Evolutionary conservation across 2,329 filamentous ascomycete genomes (phyloP).

Genomic region (Stachybotrys chlorohalonatus): DNA sequence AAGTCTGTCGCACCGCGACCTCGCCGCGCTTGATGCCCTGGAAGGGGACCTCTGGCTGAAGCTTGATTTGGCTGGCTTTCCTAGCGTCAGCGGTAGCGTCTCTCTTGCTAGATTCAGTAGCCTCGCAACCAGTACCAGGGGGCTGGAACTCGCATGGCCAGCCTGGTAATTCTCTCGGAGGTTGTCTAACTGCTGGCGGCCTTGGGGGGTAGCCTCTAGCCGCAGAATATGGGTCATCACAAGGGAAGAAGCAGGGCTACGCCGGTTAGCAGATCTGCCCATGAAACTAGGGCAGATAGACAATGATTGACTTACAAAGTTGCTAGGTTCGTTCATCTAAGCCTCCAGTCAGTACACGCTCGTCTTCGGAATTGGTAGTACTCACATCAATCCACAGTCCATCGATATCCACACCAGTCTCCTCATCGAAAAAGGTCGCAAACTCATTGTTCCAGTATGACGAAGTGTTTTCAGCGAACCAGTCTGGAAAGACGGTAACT

Average conservation of each 20-base stretch:
- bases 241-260: conserved; percentile 15
- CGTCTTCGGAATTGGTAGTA: neutral
- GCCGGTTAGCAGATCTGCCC: neutral
- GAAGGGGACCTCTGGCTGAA: neutral
- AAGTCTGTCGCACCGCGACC: conserved; percentile 28
- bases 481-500: conserved; percentile 64
- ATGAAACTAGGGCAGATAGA: conserved; percentile 3
- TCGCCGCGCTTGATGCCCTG: neutral
- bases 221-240: conserved; percentile 14
- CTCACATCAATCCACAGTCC: conserved; percentile 61
- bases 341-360: neutral
- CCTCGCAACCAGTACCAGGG: conserved; percentile 9
- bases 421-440: conserved; percentile 50
- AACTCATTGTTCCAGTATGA: conserved; percentile 66
- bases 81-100: neutral
- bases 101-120: neutral
- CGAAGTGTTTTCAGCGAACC: conserved; percentile 59
- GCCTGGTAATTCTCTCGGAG: conserved; percentile 57
- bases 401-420: conserved; percentile 64
- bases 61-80: neutral
- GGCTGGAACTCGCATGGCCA: conserved; percentile 41
- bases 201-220: conserved; percentile 44
- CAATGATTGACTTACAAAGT: conserved; percentile 27
- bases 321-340: conserved; percentile 40
- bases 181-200: conserved; percentile 52